A percentile compares a stretch with the other conserved stretches of the same genome.
Evolutionary conservation across 2,329 filamentous ascomycete genomes (phyloP).

Genomic region (Ophiosphaerella korrae): DNA sequence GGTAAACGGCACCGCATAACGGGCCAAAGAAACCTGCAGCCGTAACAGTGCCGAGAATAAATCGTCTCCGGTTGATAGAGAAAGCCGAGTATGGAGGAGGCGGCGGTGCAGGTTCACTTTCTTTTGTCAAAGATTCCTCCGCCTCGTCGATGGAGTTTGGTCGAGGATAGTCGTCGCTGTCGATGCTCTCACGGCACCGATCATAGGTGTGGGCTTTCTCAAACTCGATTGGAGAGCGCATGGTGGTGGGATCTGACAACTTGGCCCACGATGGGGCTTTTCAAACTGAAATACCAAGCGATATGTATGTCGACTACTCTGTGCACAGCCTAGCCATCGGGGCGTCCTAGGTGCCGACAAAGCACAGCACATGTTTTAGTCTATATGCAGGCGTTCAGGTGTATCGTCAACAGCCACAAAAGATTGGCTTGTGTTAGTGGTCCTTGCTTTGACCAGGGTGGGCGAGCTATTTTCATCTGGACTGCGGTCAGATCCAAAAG

Average conservation of each 20-base stretch:
- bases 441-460: constrained; percentile 2
- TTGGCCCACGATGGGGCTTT: constrained; percentile 5
- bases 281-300: constrained; percentile 18
- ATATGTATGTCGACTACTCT: constrained; percentile 13
- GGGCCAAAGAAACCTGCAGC: constrained; percentile 52
- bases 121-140: constrained; percentile 13
- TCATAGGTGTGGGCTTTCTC: constrained; percentile 28
- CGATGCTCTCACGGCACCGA: constrained; percentile 28
- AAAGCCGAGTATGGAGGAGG: constrained; percentile 47
- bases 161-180: constrained; percentile 24
- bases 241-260: constrained; percentile 6
- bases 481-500: constrained; percentile 19
- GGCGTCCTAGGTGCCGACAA: constrained; percentile 18
- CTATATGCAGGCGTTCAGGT: constrained; percentile 9
- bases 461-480: constrained; percentile 22
- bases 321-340: constrained; percentile 21
- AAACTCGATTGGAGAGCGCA: constrained; percentile 32
- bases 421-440: constrained; percentile 10
- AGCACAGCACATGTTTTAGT: constrained; percentile 5
- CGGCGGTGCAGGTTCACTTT: constrained; percentile 6
- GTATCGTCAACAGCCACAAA: constrained; percentile 8
- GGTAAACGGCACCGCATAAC: constrained; percentile 52
- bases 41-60: constrained; percentile 50
- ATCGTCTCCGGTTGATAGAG: constrained; percentile 39
- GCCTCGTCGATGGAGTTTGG: constrained; percentile 16